Percentiles rank a stretch among this genome's conserved stretches.
Evolutionary conservation across 106 monocot genomes (phyloP).

Genomic region (Acorus calamus): DNA sequence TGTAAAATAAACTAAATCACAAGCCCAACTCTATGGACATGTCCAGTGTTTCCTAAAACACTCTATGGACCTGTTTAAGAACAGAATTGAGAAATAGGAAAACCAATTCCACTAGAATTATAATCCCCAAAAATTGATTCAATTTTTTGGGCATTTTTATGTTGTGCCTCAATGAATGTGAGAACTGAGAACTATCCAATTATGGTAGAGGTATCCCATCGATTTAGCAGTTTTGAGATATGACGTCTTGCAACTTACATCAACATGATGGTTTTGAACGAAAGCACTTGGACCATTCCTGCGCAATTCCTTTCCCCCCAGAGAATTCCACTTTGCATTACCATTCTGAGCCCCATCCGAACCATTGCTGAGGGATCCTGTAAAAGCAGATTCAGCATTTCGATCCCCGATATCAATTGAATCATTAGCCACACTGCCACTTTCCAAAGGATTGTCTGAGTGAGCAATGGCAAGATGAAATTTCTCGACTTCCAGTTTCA

Average conservation of each 20-base stretch:
- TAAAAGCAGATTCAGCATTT: constrained; percentile 24
- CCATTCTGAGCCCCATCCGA: constrained; percentile 21
- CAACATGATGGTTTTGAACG: constrained; percentile 7
- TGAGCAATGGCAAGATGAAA: constrained; percentile 38
- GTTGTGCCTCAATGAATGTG: no score
- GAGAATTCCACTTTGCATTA: constrained; percentile 13
- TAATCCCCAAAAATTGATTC: no score
- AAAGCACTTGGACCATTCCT: constrained; percentile 17
- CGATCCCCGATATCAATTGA: constrained; percentile 31
- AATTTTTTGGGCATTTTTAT: no score
- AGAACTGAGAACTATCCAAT: no score
- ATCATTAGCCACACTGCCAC: constrained; percentile 56
- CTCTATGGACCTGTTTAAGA: no score
- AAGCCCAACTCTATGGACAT: no score
- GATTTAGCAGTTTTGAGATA: no score
- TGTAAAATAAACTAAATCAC: no score
- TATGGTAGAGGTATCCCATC: no score
- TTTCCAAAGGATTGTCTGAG: constrained; percentile 65
- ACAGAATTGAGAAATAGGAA: background rate
- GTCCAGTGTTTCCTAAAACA: no score
- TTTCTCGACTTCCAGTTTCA: constrained; percentile 86
- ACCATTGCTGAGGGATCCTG: constrained; percentile 29
- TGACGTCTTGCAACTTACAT: constrained; percentile 9
- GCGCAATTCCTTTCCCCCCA: constrained; percentile 29
- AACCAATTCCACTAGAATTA: background rate